Evolutionary conservation across 352 stramenopile species (phyloP).

Genomic region (Phytophthora fragariaefolia): DNA sequence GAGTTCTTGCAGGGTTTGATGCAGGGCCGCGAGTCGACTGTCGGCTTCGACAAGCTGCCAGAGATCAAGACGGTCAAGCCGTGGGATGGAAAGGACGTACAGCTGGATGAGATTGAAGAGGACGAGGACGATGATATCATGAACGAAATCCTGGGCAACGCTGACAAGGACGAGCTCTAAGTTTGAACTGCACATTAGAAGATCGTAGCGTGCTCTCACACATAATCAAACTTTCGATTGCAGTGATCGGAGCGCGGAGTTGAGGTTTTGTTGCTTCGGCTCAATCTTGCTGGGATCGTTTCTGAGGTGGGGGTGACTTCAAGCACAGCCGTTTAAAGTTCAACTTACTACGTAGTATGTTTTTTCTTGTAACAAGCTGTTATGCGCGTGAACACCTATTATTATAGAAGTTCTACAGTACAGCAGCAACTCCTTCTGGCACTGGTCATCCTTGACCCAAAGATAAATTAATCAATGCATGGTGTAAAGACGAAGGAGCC

Average conservation of each 20-base stretch:
- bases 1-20: slow-evolving; percentile 80
- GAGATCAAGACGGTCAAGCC: slow-evolving; percentile 64
- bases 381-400: no score
- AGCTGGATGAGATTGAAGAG: slow-evolving; percentile 75
- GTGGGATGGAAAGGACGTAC: slow-evolving; percentile 87
- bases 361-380: no score
- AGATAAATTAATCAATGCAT: not conserved
- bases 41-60: slow-evolving; percentile 67
- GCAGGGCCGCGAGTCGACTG: slow-evolving; percentile 69
- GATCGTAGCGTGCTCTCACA: slow-evolving; percentile 16
- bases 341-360: no score
- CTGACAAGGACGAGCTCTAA: slow-evolving; percentile 86
- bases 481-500: not conserved
- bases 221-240: slow-evolving; percentile 22
- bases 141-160: slow-evolving; percentile 78
- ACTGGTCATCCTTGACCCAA: not conserved
- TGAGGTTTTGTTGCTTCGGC: not conserved
- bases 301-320: no score
- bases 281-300: no score
- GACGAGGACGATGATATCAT: slow-evolving; percentile 90
- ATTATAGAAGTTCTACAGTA: no score
- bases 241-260: no score
- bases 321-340: not conserved
- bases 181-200: slow-evolving; percentile 19
- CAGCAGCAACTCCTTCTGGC: not conserved